Base-by-base conservation (phyloP, 257 asterid genomes). In the Salvia miltiorrhiza region DNA sequence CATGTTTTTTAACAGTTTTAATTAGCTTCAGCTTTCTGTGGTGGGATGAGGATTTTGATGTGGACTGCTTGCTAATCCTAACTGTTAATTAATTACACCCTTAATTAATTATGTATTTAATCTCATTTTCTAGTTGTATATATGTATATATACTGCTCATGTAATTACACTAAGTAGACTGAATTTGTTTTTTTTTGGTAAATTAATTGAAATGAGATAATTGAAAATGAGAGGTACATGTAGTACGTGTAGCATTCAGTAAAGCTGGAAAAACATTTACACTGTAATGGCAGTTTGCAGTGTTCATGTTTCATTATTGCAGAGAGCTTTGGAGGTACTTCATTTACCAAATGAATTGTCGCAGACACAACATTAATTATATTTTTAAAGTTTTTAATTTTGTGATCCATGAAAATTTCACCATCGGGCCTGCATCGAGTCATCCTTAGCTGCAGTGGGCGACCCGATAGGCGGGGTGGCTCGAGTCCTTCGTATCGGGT, bases 41-140 rank as follows among this genome's bases (percentile, higher is more conserved):
- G 71, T 79, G 87, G 83, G 82, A 78, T 3, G 83, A 74, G 75
- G 79, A 78, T 83, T 77, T 77, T 79, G 84, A 69, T 55, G 76
- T 54, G 44, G 43, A 32, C 21, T 48, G 59, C 7, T 54, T 72
- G 67, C 69, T 54, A 16, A 63, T 69, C 48, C 69, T 63, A 48
- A 50, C 69, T 73, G 44, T 70, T 72, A 57, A 70, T 68, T 87
- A 79, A 83, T 78, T n/a, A 60, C 69, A 73, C 78, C 76, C 76
- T 77, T n/a, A n/a, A n/a, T 77, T 73, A 33, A 23, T 80, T 43
- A 43, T 26, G 39, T 32, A 10, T 33, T 58, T 19, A 1, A 12
- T 63, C 9, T 69, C 10, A 21, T 28, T 39, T 47, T 33, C 3
- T 24, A 3, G 40, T 9, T 35, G 7, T 35, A 7, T 37, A 8